phyloP scores from a whole-genome alignment of 495 filamentous ascomycete genomes.

The Aspergillus steynii region DNA sequence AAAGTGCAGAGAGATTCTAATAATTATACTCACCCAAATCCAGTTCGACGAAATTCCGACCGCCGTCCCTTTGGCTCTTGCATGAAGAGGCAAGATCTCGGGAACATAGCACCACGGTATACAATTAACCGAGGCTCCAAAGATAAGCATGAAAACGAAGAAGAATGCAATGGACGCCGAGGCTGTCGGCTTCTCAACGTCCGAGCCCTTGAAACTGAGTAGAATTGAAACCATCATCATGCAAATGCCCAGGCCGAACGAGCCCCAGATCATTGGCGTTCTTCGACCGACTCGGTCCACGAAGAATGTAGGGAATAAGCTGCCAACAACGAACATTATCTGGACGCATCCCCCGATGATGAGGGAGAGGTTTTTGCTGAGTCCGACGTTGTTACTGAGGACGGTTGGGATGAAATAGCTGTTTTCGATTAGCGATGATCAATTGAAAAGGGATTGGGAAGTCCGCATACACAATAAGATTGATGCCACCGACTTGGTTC shows the following conservation, averaged over 20 bases:
- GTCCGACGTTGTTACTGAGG: conserved; percentile 49
- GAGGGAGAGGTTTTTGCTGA: conserved; percentile 47
- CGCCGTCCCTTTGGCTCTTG: conserved; percentile 43
- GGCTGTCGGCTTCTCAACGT: conserved; percentile 35
- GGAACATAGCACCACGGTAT: conserved; percentile 50
- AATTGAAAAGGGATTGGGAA: background rate
- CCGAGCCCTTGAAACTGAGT: conserved; percentile 35
- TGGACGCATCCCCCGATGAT: conserved; percentile 50
- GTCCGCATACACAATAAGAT: conserved; percentile 47
- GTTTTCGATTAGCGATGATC: background rate
- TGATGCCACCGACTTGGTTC: conserved; percentile 53
- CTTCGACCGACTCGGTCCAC: conserved; percentile 57
- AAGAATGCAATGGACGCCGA: conserved; percentile 43
- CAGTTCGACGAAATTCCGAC: conserved; percentile 44
- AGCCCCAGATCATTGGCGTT: conserved; percentile 59
- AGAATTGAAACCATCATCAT: conserved; percentile 56
- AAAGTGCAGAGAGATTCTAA: too few relatives aligned
- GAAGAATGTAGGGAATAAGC: conserved; percentile 44
- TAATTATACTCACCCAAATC: conserved; percentile 32
- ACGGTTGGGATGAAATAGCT: conserved; percentile 33
- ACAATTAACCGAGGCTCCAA: conserved; percentile 48
- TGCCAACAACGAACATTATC: conserved; percentile 43
- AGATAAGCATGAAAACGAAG: conserved; percentile 52
- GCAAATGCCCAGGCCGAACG: conserved; percentile 46
- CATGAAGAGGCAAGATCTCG: conserved; percentile 46